Conservation (phyloP, 2,329 filamentous ascomycete species). For the Claviceps sp. region DNA sequence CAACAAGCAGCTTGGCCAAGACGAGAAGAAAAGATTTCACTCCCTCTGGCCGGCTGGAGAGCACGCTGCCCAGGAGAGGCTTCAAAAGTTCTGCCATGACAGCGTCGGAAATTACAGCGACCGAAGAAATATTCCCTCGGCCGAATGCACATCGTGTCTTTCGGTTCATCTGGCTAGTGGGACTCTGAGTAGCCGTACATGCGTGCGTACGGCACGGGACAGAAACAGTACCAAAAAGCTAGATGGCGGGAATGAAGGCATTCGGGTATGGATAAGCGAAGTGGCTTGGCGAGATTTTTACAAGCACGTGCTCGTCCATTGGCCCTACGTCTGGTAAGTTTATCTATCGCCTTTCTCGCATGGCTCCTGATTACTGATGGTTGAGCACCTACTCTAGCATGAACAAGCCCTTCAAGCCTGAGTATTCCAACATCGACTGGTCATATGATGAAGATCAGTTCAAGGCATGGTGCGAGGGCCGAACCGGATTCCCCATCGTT, state of each 20-base stretch:
- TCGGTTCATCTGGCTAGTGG: conserved; percentile 61
- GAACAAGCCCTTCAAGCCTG: conserved; percentile 60
- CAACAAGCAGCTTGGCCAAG: conserved; percentile 45
- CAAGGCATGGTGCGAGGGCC: conserved; percentile 57
- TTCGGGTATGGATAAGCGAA: conserved; percentile 65
- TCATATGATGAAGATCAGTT: conserved; percentile 61
- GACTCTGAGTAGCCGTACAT: conserved; percentile 54
- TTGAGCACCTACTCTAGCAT: conserved; percentile 20
- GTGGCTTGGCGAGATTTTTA: conserved; percentile 84
- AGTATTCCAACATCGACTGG: conserved; percentile 74
- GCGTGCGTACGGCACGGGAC: conserved; percentile 48
- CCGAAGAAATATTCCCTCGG: conserved; percentile 51
- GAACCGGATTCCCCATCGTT: conserved; percentile 70
- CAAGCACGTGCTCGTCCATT: conserved; percentile 69
- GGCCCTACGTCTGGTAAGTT: conserved; percentile 65
- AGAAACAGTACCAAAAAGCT: conserved; percentile 51
- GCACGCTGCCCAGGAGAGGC: conserved; percentile 49
- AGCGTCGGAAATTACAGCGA: conserved; percentile 49
- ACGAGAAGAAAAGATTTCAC: conserved; percentile 44
- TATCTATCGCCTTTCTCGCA: background rate
- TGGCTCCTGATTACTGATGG: background rate
- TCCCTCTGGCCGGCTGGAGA: conserved; percentile 64
- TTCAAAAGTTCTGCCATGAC: conserved; percentile 55
- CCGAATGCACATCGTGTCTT: conserved; percentile 50
- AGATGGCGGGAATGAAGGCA: conserved; percentile 51